Base-by-base conservation (phyloP, 2,329 filamentous ascomycete species). In the Fusarium longipes region DNA sequence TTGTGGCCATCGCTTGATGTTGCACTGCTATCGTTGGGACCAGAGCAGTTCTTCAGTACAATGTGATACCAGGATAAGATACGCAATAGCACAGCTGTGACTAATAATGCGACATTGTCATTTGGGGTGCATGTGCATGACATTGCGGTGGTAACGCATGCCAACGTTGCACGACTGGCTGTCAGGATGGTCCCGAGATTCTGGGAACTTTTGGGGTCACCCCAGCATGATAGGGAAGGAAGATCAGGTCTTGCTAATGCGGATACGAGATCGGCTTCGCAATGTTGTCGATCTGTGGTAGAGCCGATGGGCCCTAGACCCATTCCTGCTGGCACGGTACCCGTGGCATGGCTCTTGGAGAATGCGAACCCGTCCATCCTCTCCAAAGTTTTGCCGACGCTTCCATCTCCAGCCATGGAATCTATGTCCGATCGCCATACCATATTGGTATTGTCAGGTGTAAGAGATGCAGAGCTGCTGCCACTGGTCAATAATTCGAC, bases 41-140 rank as follows among this genome's bases (percentile, higher is more conserved):
- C 27, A n/a, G 9, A 29, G 35, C 36, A 56, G 27, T 42, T 48
- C 22, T 40, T 30, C 27, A 56, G 25, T 11, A 56, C 52, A 8
- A 56, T 56, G 8, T 56, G 33, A 36, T 56, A 49, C 43, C 43
- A 56, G 29, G 43, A 49, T 14, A 56, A 22, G 27, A 56, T 56
- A 24, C 52, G 52, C 20, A 56, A 20, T 1, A 56, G 36, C 20
- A 49, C 43, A 4, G 52, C 43, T 11, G 43, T 56, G 36, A 40
- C 25, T 1, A 56, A 24, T 18, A 56, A 29, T 42, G 52, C 43
- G 27, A 49, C 43, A 22, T 49, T 49, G 7, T 47, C 43, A 9
- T 20, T 42, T 9, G 43, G 52, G 20, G 35, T 40, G 20, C 52
- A 56, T 42, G 52, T 56, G 52, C 52, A 56, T 22, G 43, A 56